Percentiles rank a stretch among this genome's conserved stretches.
These are phyloP conservation scores for Aspergillus hortae DNA, from an alignment of 2,329 filamentous ascomycete genomes.

Conservation along the genomic window DNA sequence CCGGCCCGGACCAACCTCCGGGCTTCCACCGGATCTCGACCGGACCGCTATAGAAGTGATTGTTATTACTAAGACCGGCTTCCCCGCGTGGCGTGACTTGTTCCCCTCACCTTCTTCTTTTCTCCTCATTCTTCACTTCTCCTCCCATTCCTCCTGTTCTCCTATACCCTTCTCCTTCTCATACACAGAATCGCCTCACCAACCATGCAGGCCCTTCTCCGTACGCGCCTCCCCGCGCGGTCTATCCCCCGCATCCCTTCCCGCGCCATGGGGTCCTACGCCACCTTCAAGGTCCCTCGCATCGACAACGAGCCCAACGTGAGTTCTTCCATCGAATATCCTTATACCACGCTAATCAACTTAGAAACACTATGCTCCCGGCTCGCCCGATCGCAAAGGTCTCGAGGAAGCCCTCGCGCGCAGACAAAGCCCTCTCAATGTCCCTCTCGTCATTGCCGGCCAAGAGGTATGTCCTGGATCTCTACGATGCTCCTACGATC, in stretches of 20 bases:
- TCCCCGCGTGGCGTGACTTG: constrained; percentile 25
- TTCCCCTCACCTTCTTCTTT: constrained; percentile 5
- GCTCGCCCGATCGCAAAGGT: constrained; percentile 71
- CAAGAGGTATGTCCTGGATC: constrained; percentile 59
- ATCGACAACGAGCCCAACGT: constrained; percentile 96
- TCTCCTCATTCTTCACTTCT: constrained; percentile 1
- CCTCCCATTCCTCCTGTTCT: not conserved
- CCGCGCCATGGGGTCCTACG: constrained; percentile 56
- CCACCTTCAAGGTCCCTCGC: constrained; percentile 81
- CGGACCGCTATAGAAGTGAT: constrained; percentile 1
- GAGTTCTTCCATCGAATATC: constrained; percentile 36
- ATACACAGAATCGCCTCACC: no score
- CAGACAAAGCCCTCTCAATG: constrained; percentile 66
- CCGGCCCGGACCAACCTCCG: not conserved
- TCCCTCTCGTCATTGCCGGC: constrained; percentile 80
- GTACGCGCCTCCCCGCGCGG: constrained; percentile 24
- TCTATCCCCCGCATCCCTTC: constrained; percentile 19
- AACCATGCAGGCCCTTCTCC: constrained; percentile 27
- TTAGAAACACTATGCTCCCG: constrained; percentile 73
- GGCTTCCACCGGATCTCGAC: not conserved
- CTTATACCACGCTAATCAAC: no score
- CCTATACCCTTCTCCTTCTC: not conserved
- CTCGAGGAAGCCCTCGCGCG: constrained; percentile 70
- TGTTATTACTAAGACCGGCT: constrained; percentile 13
- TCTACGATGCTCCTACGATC: not conserved